phyloP scores from a whole-genome alignment of 1,284 basidiomycete genomes.

The Cutaneotrichosporon sp. region DNA sequence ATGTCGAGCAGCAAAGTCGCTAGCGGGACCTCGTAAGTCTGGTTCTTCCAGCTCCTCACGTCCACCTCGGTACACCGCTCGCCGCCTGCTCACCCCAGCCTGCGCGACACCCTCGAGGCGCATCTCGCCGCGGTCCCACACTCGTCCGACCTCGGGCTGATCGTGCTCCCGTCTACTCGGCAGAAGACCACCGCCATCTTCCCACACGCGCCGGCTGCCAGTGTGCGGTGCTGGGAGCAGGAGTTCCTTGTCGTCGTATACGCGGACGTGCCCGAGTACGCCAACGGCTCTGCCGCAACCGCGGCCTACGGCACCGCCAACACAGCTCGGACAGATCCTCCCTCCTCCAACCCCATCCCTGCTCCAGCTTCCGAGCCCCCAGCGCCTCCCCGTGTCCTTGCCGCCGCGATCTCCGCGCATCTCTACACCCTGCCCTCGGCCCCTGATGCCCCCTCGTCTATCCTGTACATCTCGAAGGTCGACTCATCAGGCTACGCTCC shows the following conservation, averaged over 20 bases:
- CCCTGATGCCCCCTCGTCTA: constrained; percentile 49
- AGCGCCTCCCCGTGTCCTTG: constrained; percentile 45
- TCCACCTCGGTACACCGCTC: too few species aligned
- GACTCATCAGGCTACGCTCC: constrained; percentile 76
- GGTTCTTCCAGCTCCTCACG: too few species aligned
- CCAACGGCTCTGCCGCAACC: not conserved
- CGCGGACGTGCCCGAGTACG: constrained; percentile 50
- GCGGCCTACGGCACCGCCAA: not conserved
- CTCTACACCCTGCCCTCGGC: constrained; percentile 61
- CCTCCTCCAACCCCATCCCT: not conserved
- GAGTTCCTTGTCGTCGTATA: constrained; percentile 64
- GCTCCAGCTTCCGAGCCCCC: not conserved
- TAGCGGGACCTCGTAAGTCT: too few species aligned
- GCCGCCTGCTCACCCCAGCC: constrained; percentile 24
- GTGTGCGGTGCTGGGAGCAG: constrained; percentile 52
- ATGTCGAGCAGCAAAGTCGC: too few species aligned
- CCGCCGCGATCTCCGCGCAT: constrained; percentile 74
- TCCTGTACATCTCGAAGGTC: constrained; percentile 90
- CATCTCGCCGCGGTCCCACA: constrained; percentile 52
- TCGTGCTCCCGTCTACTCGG: constrained; percentile 67
- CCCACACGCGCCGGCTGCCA: constrained; percentile 58
- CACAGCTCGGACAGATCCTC: not conserved
- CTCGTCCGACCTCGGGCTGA: constrained; percentile 63
- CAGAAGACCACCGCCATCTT: constrained; percentile 62
- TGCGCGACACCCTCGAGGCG: constrained; percentile 63